phyloP scores from a whole-genome alignment of 2,329 filamentous ascomycete species.

The Hirsutella minnesotensis region DNA sequence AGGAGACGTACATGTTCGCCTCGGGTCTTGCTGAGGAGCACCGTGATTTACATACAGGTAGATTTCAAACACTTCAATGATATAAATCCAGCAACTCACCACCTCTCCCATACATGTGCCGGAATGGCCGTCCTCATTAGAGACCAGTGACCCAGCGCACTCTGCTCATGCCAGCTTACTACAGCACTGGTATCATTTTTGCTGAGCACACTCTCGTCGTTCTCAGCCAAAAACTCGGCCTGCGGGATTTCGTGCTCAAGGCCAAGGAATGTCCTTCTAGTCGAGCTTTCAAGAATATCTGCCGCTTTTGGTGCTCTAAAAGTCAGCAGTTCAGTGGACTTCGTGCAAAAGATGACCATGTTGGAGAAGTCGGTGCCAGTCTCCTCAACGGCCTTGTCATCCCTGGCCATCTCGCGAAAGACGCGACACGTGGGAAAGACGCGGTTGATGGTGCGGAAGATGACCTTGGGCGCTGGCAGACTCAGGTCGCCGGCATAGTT shows the following conservation, averaged over 20 bases:
- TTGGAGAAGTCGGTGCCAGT: slow-evolving; percentile 71
- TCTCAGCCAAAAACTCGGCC: slow-evolving; percentile 31
- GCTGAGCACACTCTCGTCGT: slow-evolving; percentile 41
- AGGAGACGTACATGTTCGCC: no score
- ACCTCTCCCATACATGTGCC: slow-evolving; percentile 70
- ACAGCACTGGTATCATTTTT: slow-evolving; percentile 55
- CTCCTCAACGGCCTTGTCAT: slow-evolving; percentile 32
- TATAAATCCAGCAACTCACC: slow-evolving; percentile 34
- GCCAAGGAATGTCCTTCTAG: slow-evolving; percentile 56
- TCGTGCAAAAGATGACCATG: slow-evolving; percentile 89
- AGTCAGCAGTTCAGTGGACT: slow-evolving; percentile 36
- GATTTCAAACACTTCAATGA: no score
- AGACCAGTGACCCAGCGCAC: slow-evolving; percentile 76
- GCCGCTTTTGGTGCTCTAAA: slow-evolving; percentile 54
- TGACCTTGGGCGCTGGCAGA: slow-evolving; percentile 62
- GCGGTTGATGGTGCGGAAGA: slow-evolving; percentile 69
- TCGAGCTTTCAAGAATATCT: slow-evolving; percentile 64
- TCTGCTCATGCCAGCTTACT: slow-evolving; percentile 59
- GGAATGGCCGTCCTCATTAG: slow-evolving; percentile 85
- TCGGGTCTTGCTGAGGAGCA: no score
- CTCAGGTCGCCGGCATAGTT: slow-evolving; percentile 90
- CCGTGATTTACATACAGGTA: no score
- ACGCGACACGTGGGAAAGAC: slow-evolving; percentile 86
- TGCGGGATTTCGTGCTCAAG: slow-evolving; percentile 60
- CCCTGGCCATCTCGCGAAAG: slow-evolving; percentile 64